A percentile compares a stretch with the other conserved stretches of the same genome.
Evolutionary conservation across 2,329 filamentous ascomycete species (phyloP).

Genomic region (Coleophoma crateriformis): DNA sequence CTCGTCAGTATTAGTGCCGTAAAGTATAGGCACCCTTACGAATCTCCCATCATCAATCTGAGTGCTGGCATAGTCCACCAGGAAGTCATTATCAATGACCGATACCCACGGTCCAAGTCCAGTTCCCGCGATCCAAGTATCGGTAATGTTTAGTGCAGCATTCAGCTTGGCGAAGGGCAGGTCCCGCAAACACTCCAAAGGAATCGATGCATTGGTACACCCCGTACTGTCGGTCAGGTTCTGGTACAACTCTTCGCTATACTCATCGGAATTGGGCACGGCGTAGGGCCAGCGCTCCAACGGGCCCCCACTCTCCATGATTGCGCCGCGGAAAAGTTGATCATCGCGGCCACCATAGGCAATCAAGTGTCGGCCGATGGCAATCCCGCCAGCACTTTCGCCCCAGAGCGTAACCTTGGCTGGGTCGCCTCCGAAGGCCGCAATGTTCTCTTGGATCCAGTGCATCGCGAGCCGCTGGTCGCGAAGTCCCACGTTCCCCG

Average conservation of each 20-base stretch:
- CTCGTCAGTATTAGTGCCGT: conserved; percentile 26
- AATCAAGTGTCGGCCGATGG: conserved; percentile 43
- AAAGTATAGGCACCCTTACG: conserved; percentile 15
- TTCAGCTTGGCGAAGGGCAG: conserved; percentile 22
- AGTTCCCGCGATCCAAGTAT: conserved; percentile 7
- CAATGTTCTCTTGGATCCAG: conserved; percentile 31
- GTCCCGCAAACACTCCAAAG: conserved; percentile 13
- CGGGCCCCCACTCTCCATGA: conserved; percentile 39
- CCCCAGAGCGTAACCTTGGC: conserved; percentile 43
- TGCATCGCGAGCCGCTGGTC: conserved; percentile 36
- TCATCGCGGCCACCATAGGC: conserved; percentile 48
- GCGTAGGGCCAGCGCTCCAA: neutral
- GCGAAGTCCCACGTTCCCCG: conserved; percentile 34
- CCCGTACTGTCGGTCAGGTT: conserved; percentile 5
- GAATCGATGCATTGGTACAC: neutral
- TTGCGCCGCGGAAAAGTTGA: conserved; percentile 41
- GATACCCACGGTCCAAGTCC: conserved; percentile 22
- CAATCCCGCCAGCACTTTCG: conserved; percentile 43
- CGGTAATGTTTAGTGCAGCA: conserved; percentile 21
- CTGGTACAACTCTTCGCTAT: neutral
- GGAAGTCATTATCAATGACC: conserved; percentile 15
- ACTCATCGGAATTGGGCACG: neutral
- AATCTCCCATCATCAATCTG: neutral
- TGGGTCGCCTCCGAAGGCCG: conserved; percentile 22
- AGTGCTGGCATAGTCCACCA: neutral